Conservation (phyloP, 1,284 basidiomycete genomes). For the Apiotrichum siamense region DNA sequence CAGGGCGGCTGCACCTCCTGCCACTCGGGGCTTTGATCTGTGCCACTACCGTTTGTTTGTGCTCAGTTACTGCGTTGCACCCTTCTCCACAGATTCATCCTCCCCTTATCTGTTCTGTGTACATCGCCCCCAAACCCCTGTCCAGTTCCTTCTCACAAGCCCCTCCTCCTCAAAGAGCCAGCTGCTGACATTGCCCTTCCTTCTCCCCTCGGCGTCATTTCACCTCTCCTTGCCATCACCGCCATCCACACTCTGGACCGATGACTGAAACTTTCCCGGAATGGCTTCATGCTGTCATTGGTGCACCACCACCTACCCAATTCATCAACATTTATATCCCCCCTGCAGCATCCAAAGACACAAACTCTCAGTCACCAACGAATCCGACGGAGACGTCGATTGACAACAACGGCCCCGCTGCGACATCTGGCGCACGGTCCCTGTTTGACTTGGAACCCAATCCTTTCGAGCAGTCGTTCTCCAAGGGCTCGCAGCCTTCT, state of each 20-base stretch:
- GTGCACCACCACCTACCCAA: background rate
- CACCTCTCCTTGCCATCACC: background rate
- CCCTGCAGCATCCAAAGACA: conserved; percentile 7
- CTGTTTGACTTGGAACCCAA: conserved; percentile 71
- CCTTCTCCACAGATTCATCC: background rate
- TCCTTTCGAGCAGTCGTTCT: conserved; percentile 93
- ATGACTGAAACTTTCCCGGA: background rate
- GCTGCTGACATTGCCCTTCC: background rate
- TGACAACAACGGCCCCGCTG: conserved; percentile 4
- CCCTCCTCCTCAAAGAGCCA: background rate
- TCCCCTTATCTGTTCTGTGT: background rate
- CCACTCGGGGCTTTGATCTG: no score
- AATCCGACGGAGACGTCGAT: background rate
- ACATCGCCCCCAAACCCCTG: background rate
- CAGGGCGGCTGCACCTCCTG: no score
- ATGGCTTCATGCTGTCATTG: conserved; percentile 1
- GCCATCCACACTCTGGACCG: background rate
- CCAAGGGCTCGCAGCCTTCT: conserved; percentile 52
- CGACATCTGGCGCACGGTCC: conserved; percentile 20
- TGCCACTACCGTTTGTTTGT: no score
- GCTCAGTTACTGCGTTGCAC: background rate
- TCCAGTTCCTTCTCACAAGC: background rate
- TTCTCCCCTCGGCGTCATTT: background rate
- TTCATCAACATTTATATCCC: background rate
- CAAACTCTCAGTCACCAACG: background rate